phyloP scores from a whole-genome alignment of 163 green algal species.

The Scenedesmus sp. region DNA sequence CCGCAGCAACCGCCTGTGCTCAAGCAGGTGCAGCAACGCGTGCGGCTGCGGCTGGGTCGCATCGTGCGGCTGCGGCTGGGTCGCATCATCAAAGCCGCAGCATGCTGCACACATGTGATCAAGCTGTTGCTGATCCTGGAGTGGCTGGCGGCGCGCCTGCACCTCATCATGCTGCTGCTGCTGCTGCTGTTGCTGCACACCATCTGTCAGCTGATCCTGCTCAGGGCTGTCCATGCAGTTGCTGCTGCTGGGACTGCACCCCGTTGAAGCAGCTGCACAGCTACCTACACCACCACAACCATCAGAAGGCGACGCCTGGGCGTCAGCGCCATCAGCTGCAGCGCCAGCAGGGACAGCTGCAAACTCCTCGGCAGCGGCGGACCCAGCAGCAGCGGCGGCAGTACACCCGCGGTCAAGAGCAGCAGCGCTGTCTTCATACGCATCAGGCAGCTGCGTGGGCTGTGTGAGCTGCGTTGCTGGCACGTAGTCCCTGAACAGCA shows the following conservation, averaged over 20 bases:
- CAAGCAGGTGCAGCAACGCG: background rate
- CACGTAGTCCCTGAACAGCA: conserved; percentile 24
- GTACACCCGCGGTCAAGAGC: background rate
- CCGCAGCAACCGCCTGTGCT: background rate
- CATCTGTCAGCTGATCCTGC: background rate
- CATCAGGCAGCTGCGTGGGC: background rate
- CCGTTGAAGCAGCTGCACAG: background rate
- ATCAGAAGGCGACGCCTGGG: background rate
- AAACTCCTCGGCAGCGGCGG: background rate
- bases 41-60: conserved; percentile 38
- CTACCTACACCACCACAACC: background rate
- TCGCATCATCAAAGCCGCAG: background rate
- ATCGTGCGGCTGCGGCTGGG: conserved; percentile 26
- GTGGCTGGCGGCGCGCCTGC: background rate
- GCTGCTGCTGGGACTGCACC: background rate
- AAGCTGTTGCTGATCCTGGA: background rate
- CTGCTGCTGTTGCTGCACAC: background rate
- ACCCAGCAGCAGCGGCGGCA: background rate
- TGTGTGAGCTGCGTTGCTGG: conserved; percentile 15
- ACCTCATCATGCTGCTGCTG: background rate
- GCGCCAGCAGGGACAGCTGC: background rate
- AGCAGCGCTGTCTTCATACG: background rate
- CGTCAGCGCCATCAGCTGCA: background rate
- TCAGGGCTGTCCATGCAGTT: no score
- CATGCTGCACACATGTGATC: background rate